These are phyloP conservation scores for Dryadomyces quercus-mongolicae DNA, from an alignment of 2,329 filamentous ascomycete species.

Conservation along the genomic window DNA sequence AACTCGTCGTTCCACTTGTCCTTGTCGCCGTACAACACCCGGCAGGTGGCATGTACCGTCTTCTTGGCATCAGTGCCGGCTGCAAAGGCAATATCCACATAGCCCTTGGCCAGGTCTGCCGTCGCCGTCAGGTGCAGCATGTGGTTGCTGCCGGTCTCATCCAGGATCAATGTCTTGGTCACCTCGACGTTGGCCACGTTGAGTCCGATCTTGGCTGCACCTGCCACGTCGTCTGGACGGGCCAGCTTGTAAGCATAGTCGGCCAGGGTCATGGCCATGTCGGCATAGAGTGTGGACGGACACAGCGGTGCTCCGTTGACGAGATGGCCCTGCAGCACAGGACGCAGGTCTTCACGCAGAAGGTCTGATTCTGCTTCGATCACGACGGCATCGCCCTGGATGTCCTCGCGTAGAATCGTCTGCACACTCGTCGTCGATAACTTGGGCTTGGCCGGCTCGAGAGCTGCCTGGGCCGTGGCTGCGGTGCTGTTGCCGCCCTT, in stretches of 20 bases:
- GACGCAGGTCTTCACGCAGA: conserved; percentile 48
- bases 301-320: conserved; percentile 56
- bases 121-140: conserved; percentile 48
- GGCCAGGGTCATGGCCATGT: conserved; percentile 41
- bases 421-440: conserved; percentile 56
- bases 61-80: conserved; percentile 47
- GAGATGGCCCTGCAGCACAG: conserved; percentile 50
- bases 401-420: conserved; percentile 47
- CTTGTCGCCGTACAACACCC: conserved; percentile 47
- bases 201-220: conserved; percentile 35
- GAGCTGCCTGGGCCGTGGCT: conserved; percentile 12
- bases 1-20: conserved; percentile 53
- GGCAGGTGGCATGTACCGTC: conserved; percentile 49
- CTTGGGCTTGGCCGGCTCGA: conserved; percentile 36
- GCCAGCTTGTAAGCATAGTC: conserved; percentile 57
- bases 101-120: conserved; percentile 42
- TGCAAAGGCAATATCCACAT: conserved; percentile 44
- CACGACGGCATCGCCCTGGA: conserved; percentile 45
- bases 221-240: conserved; percentile 32
- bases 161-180: conserved; percentile 54
- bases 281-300: conserved; percentile 43
- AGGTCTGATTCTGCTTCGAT: conserved; percentile 56
- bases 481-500: conserved; percentile 48
- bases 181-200: conserved; percentile 59
- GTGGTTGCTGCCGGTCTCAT: conserved; percentile 34